These are phyloP conservation scores for Starmerella etchellsii DNA, from an alignment of 805 yeast genomes.

Conservation along the genomic window DNA sequence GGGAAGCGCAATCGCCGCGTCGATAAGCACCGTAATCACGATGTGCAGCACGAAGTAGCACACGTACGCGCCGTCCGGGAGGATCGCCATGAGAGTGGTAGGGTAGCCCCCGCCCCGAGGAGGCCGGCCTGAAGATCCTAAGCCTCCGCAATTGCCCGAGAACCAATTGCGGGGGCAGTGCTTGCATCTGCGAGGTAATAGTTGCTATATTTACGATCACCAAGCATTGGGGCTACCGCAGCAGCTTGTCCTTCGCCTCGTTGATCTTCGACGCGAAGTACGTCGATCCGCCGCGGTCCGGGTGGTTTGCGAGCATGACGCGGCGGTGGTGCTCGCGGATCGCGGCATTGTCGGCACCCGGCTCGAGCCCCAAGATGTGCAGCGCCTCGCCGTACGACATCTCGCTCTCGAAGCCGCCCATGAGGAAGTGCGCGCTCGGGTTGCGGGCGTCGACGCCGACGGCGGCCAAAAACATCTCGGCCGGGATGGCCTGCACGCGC, in stretches of 20 bases:
- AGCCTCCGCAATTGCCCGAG: too few relatives aligned
- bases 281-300: constrained; percentile 89
- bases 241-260: constrained; percentile 43
- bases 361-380: constrained; percentile 34
- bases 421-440: constrained; percentile 16
- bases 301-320: constrained; percentile 82
- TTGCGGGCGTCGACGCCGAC: constrained; percentile 3
- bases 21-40: constrained; percentile 63
- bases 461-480: constrained; percentile 22
- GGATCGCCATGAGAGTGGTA: neutral
- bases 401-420: constrained; percentile 28
- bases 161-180: too few relatives aligned
- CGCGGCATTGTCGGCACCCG: constrained; percentile 35
- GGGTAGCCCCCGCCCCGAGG: too few relatives aligned
- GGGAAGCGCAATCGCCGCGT: constrained; percentile 60
- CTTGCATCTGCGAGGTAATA: too few relatives aligned
- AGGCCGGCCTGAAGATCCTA: too few relatives aligned
- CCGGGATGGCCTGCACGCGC: constrained; percentile 24
- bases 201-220: too few relatives aligned
- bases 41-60: constrained; percentile 43
- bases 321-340: constrained; percentile 69
- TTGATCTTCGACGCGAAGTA: constrained; percentile 81
- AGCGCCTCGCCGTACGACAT: constrained; percentile 44
- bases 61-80: constrained; percentile 21
- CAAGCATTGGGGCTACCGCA: too few relatives aligned